Evolutionary conservation across 2,329 filamentous ascomycete species (phyloP).

Genomic region (Xylariaceae sp.): DNA sequence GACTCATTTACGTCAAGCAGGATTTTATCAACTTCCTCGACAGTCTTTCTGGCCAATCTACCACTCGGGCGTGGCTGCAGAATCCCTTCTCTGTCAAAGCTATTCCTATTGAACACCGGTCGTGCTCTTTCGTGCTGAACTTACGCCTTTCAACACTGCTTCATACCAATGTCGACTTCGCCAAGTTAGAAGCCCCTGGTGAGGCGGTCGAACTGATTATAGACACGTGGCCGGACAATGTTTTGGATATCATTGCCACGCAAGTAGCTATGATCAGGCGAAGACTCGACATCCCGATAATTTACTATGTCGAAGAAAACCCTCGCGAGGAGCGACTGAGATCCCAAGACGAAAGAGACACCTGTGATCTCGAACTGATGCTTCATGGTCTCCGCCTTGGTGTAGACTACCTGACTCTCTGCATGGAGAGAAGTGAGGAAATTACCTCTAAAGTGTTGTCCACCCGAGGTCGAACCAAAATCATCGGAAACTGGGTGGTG

Average conservation of each 20-base stretch:
- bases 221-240: conserved; percentile 51
- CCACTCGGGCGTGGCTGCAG: conserved; percentile 49
- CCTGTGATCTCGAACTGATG: conserved; percentile 53
- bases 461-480: conserved; percentile 53
- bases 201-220: conserved; percentile 60
- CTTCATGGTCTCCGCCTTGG: conserved; percentile 62
- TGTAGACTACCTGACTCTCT: conserved; percentile 62
- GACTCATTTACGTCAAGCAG: conserved; percentile 55
- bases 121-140: conserved; percentile 58
- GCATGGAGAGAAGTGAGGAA: conserved; percentile 53
- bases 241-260: conserved; percentile 47
- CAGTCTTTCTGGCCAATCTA: conserved; percentile 50
- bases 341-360: conserved; percentile 34
- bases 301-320: conserved; percentile 53
- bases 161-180: conserved; percentile 46
- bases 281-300: conserved; percentile 52
- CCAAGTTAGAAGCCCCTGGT: conserved; percentile 52
- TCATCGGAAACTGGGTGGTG: conserved; percentile 56
- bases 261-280: conserved; percentile 56
- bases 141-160: conserved; percentile 59
- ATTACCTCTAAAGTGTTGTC: conserved; percentile 47
- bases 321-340: conserved; percentile 40
- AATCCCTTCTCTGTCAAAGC: conserved; percentile 59
- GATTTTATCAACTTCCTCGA: conserved; percentile 59
- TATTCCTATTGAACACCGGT: conserved; percentile 54